Evolutionary conservation across 2,329 filamentous ascomycete genomes (phyloP).

Genomic region (Teratosphaeria zuluensis): DNA sequence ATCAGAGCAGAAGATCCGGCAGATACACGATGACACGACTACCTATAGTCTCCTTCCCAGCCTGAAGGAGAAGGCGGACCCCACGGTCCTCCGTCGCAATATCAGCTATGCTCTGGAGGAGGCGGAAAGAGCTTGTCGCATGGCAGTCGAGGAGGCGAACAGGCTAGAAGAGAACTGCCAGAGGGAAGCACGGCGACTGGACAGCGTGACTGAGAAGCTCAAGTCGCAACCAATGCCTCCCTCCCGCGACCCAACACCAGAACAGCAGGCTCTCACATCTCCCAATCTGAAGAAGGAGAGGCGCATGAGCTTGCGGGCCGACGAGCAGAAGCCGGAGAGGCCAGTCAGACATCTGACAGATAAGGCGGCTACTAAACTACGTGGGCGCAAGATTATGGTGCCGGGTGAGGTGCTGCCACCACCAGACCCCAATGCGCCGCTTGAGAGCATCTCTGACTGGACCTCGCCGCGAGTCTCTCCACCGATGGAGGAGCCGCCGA

Average conservation of each 20-base stretch:
- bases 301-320: constrained; percentile 18
- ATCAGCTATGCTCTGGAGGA: constrained; percentile 44
- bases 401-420: constrained; percentile 36
- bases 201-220: constrained; percentile 52
- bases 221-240: constrained; percentile 51
- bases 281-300: constrained; percentile 25
- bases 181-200: constrained; percentile 42
- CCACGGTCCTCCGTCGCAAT: constrained; percentile 42
- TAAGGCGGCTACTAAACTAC: constrained; percentile 25
- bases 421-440: constrained; percentile 32
- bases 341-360: constrained; percentile 16
- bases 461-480: constrained; percentile 28
- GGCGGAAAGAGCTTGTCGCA: constrained; percentile 24
- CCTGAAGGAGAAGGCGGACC: constrained; percentile 41
- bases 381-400: constrained; percentile 30
- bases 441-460: constrained; percentile 29
- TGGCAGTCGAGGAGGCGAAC: constrained; percentile 26
- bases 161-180: constrained; percentile 26
- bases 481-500: constrained; percentile 20
- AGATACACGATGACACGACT: constrained; percentile 39
- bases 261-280: constrained; percentile 23
- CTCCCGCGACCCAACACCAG: constrained; percentile 49
- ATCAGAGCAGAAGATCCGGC: constrained; percentile 33
- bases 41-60: constrained; percentile 43
- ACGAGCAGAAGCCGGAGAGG: constrained; percentile 20